Evolutionary conservation across 2,329 filamentous ascomycete species (phyloP).

Genomic region (Aureobasidium sp.): DNA sequence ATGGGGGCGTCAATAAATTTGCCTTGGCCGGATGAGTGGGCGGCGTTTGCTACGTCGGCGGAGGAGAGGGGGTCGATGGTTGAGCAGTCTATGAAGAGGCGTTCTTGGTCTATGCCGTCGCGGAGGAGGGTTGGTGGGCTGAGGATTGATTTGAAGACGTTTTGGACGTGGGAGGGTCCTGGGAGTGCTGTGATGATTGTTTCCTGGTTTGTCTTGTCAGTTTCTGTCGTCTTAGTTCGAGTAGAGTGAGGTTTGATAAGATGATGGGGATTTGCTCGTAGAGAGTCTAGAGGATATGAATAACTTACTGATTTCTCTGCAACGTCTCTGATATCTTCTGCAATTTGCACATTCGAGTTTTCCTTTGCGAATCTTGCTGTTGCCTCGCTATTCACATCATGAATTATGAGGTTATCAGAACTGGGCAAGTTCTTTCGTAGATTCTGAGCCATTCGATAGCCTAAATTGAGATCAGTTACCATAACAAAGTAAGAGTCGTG

Average conservation of each 20-base stretch:
- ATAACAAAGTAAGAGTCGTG: background rate
- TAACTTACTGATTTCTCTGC: slow-evolving; percentile 57
- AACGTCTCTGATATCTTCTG: slow-evolving; percentile 50
- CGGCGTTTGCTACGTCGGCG: slow-evolving; percentile 61
- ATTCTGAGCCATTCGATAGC: slow-evolving; percentile 66
- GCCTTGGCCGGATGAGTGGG: slow-evolving; percentile 58
- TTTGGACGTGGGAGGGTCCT: slow-evolving; percentile 77
- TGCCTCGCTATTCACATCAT: slow-evolving; percentile 54
- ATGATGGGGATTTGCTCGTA: too few relatives aligned
- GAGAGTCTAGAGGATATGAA: background rate
- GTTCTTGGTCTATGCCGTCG: slow-evolving; percentile 43
- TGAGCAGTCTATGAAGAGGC: slow-evolving; percentile 90
- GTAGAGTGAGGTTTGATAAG: too few relatives aligned
- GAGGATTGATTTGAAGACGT: slow-evolving; percentile 71
- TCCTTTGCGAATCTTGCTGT: slow-evolving; percentile 51
- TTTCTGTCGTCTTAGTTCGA: too few relatives aligned
- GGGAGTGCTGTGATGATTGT: slow-evolving; percentile 83
- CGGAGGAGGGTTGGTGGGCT: slow-evolving; percentile 45
- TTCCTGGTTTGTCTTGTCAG: slow-evolving; percentile 46
- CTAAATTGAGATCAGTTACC: slow-evolving; percentile 29
- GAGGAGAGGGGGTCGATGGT: slow-evolving; percentile 91
- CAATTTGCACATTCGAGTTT: slow-evolving; percentile 44
- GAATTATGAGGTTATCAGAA: slow-evolving; percentile 53
- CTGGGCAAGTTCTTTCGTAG: slow-evolving; percentile 56
- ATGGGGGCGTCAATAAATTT: slow-evolving; percentile 91